phyloP scores from a whole-genome alignment of 768 basidiomycete species.

The Pluteus cervinus region DNA sequence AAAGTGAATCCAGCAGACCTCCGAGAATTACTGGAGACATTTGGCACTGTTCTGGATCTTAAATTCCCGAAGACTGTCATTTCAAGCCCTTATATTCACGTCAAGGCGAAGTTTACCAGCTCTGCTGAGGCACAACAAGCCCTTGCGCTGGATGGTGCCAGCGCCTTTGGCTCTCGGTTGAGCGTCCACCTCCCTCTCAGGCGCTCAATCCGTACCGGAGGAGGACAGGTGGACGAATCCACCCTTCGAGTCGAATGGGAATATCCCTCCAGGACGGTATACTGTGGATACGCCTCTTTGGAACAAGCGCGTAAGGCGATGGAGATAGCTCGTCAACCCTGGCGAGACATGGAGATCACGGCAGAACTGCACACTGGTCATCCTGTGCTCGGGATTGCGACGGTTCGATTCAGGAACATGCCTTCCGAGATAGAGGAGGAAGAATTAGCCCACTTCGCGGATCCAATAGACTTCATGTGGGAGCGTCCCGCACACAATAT shows the following conservation, averaged over 20 bases:
- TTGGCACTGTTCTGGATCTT: slow-evolving; percentile 41
- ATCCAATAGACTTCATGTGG: slow-evolving; percentile 45
- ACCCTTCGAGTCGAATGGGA: slow-evolving; percentile 63
- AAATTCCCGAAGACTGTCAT: slow-evolving; percentile 13
- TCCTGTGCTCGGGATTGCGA: slow-evolving; percentile 52
- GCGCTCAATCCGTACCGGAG: slow-evolving; percentile 41
- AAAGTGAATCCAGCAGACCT: slow-evolving; percentile 28
- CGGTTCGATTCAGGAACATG: slow-evolving; percentile 52
- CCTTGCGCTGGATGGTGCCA: slow-evolving; percentile 42
- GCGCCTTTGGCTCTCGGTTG: slow-evolving; percentile 32
- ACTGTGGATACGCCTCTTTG: slow-evolving; percentile 52
- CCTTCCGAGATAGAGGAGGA: slow-evolving; percentile 37
- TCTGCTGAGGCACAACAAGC: slow-evolving; percentile 49
- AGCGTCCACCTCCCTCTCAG: slow-evolving; percentile 40
- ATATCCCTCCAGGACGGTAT: slow-evolving; percentile 49
- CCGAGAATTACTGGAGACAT: slow-evolving; percentile 30
- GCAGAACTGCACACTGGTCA: slow-evolving; percentile 50
- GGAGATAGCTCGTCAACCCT: slow-evolving; percentile 27
- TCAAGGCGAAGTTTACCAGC: slow-evolving; percentile 42
- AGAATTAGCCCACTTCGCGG: slow-evolving; percentile 38
- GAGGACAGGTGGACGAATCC: slow-evolving; percentile 46
- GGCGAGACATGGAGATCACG: slow-evolving; percentile 34
- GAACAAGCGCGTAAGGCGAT: slow-evolving; percentile 48
- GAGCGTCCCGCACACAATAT: slow-evolving; percentile 40
- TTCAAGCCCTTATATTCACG: too few relatives aligned